phyloP scores from a whole-genome alignment of 2,329 filamentous ascomycete genomes.

The Lecanoromycetidae sp. region DNA sequence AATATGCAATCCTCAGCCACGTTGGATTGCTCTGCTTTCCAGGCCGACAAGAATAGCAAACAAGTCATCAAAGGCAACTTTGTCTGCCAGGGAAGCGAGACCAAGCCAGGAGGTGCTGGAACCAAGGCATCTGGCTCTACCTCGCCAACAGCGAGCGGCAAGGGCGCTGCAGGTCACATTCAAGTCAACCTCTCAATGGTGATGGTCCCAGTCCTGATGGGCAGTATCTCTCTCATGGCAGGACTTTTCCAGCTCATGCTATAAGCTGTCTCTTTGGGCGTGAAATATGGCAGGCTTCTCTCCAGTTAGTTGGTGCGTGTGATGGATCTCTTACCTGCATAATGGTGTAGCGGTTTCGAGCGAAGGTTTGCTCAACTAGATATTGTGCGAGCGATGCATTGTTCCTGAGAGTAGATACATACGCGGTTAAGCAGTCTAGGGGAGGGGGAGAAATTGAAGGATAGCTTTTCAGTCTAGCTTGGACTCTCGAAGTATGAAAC shows the following conservation, averaged over 20 bases:
- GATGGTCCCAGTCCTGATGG: slow-evolving; percentile 28
- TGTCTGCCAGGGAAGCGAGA: slow-evolving; percentile 30
- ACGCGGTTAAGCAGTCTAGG: background rate
- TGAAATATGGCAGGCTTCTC: slow-evolving; percentile 4
- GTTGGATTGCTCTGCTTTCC: slow-evolving; percentile 46
- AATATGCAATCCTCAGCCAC: slow-evolving; percentile 52
- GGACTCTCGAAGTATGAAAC: slow-evolving; percentile 9
- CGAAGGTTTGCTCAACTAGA: slow-evolving; percentile 14
- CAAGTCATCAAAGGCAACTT: slow-evolving; percentile 37
- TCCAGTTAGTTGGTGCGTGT: background rate
- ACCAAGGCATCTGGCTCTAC: slow-evolving; percentile 20
- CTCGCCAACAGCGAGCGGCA: slow-evolving; percentile 23
- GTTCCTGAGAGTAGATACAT: slow-evolving; percentile 11
- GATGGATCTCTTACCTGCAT: slow-evolving; percentile 4
- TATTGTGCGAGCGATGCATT: slow-evolving; percentile 10
- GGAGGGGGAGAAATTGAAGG: slow-evolving; percentile 1
- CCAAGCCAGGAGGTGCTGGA: slow-evolving; percentile 28
- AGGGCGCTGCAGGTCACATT: slow-evolving; percentile 29
- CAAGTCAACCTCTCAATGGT: slow-evolving; percentile 27
- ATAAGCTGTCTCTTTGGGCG: slow-evolving; percentile 26
- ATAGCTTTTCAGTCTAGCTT: slow-evolving; percentile 13
- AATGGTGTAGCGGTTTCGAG: slow-evolving; percentile 8
- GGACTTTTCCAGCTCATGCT: slow-evolving; percentile 34
- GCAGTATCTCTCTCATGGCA: slow-evolving; percentile 34
- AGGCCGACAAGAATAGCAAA: slow-evolving; percentile 29